These are phyloP conservation scores for Leccinellum luteum DNA, from an alignment of 768 basidiomycete genomes.

Conservation along the genomic window DNA sequence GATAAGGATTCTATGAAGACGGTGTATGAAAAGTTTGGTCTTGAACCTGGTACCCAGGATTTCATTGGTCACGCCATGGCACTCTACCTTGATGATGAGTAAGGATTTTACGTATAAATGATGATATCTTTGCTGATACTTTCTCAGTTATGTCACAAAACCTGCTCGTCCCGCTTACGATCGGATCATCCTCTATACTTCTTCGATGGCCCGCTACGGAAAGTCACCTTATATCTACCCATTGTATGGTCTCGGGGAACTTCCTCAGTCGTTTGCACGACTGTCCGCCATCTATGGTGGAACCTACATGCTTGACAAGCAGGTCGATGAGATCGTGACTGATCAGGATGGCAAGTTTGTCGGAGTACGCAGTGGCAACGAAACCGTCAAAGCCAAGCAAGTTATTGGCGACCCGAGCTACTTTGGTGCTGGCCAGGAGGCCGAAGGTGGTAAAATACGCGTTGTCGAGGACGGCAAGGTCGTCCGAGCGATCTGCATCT, in stretches of 20 bases:
- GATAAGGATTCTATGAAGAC: constrained; percentile 91
- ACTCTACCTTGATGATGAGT: constrained; percentile 97
- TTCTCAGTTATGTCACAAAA: constrained; percentile 82
- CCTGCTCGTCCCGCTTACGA: constrained; percentile 88
- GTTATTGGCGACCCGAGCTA: constrained; percentile 98
- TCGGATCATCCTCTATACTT: constrained; percentile 95
- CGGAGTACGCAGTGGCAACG: constrained; percentile 84
- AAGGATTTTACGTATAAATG: constrained; percentile 30
- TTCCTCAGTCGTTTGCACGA: constrained; percentile 97
- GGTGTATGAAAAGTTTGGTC: constrained; percentile 95
- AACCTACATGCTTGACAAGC: constrained; percentile 99
- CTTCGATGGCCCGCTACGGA: constrained; percentile 98
- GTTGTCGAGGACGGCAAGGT: constrained; percentile 94
- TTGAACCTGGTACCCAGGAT: constrained; percentile 97
- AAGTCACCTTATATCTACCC: constrained; percentile 99
- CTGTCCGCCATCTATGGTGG: constrained; percentile 98
- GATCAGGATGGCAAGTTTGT: constrained; percentile 85
- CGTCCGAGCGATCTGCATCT: constrained; percentile 93
- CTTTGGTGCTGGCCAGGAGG: constrained; percentile 73
- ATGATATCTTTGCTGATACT: constrained; percentile 9
- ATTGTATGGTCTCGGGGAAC: constrained; percentile 96
- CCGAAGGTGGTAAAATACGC: constrained; percentile 73
- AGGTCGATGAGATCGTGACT: constrained; percentile 85
- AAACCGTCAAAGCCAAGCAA: constrained; percentile 95
- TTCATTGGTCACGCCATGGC: constrained; percentile 99